These are phyloP conservation scores for Apiospora kogelbergensis DNA, from an alignment of 2,329 filamentous ascomycete species.

Conservation along the genomic window DNA sequence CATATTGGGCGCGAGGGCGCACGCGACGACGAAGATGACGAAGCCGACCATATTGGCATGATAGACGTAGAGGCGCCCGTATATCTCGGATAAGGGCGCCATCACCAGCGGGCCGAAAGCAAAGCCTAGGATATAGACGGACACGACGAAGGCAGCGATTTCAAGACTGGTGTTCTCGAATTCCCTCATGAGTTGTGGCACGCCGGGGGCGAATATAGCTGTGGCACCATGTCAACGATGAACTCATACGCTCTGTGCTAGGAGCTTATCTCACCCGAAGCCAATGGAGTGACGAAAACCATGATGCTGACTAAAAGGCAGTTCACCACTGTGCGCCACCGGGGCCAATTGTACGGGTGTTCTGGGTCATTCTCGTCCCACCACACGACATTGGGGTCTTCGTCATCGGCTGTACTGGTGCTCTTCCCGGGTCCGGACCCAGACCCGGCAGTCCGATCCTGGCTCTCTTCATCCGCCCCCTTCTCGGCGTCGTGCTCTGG, in stretches of 20 bases:
- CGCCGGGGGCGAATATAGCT: constrained; percentile 16
- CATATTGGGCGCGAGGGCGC: constrained; percentile 52
- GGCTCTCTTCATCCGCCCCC: background rate
- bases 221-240: background rate
- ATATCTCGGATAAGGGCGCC: constrained; percentile 58
- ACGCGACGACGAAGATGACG: constrained; percentile 40
- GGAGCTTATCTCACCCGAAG: constrained; percentile 11
- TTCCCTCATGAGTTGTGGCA: constrained; percentile 15
- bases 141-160: constrained; percentile 14
- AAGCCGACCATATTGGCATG: constrained; percentile 45
- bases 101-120: constrained; percentile 51
- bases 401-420: background rate
- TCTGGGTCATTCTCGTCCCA: constrained; percentile 39
- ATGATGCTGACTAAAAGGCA: constrained; percentile 11
- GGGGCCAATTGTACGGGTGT: constrained; percentile 55
- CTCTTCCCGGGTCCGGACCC: background rate
- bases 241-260: background rate
- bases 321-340: constrained; percentile 13
- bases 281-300: constrained; percentile 14
- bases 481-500: background rate
- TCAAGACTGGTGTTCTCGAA: constrained; percentile 11
- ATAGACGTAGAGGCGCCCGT: constrained; percentile 52
- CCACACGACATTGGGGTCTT: constrained; percentile 5
- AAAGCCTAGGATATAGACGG: constrained; percentile 16
- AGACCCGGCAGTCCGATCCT: background rate